Percentiles rank a stretch among this genome's conserved stretches.
phyloP scores from a whole-genome alignment of 176 grass and related monocot genomes.

The Oryza glaberrima region DNA sequence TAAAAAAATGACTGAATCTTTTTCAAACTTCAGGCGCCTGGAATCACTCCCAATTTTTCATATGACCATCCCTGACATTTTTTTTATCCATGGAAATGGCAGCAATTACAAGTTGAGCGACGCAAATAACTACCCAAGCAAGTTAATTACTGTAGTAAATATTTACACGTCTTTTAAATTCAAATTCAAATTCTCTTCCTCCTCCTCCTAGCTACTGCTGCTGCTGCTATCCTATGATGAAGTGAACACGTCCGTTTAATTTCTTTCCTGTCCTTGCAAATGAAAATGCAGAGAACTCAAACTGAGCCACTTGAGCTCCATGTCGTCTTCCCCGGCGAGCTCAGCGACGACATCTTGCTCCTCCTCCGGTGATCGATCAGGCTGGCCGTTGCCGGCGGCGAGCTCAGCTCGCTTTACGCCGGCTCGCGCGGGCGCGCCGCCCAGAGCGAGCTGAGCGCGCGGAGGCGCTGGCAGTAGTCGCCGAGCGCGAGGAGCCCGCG shows the following conservation, averaged over 20 bases:
- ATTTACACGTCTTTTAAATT: constrained; percentile 9
- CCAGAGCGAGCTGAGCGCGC: constrained; percentile 78
- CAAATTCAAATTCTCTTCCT: neutral
- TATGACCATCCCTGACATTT: neutral
- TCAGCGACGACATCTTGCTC: neutral
- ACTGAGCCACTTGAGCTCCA: neutral
- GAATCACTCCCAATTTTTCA: too few species aligned
- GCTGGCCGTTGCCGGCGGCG: neutral
- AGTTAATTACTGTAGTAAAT: neutral
- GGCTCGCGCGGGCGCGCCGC: constrained; percentile 60
- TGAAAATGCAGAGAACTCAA: constrained; percentile 22
- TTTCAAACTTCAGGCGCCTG: too few species aligned
- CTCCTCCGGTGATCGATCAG: neutral
- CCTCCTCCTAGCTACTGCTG: neutral
- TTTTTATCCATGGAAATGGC: neutral
- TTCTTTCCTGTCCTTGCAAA: neutral
- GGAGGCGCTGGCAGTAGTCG: constrained; percentile 77
- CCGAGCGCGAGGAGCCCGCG: constrained; percentile 67
- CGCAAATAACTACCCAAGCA: neutral
- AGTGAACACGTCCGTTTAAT: neutral
- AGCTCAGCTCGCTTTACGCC: constrained; percentile 21
- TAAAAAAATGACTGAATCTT: too few species aligned
- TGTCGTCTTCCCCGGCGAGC: neutral
- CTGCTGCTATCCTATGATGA: neutral
- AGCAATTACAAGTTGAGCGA: neutral